Conservation (phyloP, 768 basidiomycete genomes). For the Strobilomyces echinocephalus region DNA sequence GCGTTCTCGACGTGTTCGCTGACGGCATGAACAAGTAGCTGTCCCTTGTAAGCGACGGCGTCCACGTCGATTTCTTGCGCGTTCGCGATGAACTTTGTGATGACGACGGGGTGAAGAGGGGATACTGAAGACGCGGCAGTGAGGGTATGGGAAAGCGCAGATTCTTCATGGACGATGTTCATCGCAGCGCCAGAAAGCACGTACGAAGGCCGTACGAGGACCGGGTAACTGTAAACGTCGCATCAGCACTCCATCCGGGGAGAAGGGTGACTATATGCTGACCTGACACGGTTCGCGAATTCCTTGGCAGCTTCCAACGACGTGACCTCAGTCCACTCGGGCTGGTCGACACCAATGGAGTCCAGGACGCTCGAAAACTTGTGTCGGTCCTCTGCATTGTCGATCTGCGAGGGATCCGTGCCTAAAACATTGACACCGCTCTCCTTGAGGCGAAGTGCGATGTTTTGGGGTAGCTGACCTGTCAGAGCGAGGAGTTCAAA, state of each 20-base stretch:
- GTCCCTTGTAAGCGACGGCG: constrained; percentile 90
- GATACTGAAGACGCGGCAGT: constrained; percentile 97
- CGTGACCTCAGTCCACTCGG: constrained; percentile 91
- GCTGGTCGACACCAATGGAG: constrained; percentile 92
- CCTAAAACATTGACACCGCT: constrained; percentile 90
- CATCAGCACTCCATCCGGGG: background rate
- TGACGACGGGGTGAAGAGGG: constrained; percentile 94
- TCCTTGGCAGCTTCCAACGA: constrained; percentile 85
- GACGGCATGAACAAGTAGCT: constrained; percentile 89
- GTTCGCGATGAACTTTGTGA: constrained; percentile 97
- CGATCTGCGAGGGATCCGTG: constrained; percentile 92
- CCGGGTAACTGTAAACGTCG: constrained; percentile 68
- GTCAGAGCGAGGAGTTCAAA: background rate
- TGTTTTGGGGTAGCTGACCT: constrained; percentile 99
- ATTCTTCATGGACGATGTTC: constrained; percentile 96
- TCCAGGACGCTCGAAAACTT: constrained; percentile 98
- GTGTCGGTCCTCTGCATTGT: constrained; percentile 97
- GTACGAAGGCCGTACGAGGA: constrained; percentile 96
- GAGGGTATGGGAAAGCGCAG: constrained; percentile 84
- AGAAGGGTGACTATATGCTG: background rate
- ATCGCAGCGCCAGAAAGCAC: constrained; percentile 98
- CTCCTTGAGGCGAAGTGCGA: constrained; percentile 90
- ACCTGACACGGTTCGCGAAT: constrained; percentile 81
- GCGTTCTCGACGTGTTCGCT: constrained; percentile 99
- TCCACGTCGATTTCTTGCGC: constrained; percentile 99